A percentile compares a stretch with the other conserved stretches of the same genome.
These are phyloP conservation scores for Fusarium sambucinum DNA, from an alignment of 2,329 filamentous ascomycete genomes.

Conservation along the genomic window DNA sequence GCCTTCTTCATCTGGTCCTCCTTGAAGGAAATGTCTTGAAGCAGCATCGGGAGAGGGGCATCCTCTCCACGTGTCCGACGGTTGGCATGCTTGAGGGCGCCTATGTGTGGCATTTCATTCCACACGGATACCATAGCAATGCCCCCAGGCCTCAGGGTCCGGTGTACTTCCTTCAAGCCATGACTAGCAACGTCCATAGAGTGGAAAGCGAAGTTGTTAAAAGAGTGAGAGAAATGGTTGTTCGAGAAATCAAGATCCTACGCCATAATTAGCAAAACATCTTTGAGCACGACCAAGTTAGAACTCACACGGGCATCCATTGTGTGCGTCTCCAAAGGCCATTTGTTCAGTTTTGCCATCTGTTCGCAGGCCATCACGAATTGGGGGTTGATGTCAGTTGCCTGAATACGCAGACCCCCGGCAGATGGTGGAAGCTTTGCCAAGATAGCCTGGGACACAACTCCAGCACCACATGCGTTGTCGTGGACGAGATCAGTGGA, in stretches of 20 bases:
- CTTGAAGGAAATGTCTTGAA: not conserved
- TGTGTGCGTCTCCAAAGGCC: not conserved
- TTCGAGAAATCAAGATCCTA: not conserved
- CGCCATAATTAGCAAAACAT: not conserved
- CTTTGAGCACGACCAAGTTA: fast-evolving
- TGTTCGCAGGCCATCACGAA: not conserved
- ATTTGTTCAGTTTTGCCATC: not conserved
- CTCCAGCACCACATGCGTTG: not conserved
- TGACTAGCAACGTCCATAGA: not conserved
- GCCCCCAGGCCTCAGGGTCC: not conserved
- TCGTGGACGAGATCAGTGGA: not conserved
- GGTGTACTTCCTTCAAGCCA: not conserved
- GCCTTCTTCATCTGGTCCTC: not conserved
- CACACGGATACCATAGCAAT: not conserved
- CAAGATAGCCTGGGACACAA: not conserved
- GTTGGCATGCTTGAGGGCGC: not conserved
- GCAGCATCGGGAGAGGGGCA: not conserved
- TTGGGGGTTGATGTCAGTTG: not conserved
- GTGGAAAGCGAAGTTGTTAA: slow-evolving; percentile 11
- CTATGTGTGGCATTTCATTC: not conserved
- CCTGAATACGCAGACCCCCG: not conserved
- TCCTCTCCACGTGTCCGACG: not conserved
- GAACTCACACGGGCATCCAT: slow-evolving; percentile 4
- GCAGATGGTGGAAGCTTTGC: not conserved
- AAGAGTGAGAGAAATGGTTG: slow-evolving; percentile 1